Conservation (phyloP, 441 rosid species). For the Arabidopsis lyrata region DNA sequence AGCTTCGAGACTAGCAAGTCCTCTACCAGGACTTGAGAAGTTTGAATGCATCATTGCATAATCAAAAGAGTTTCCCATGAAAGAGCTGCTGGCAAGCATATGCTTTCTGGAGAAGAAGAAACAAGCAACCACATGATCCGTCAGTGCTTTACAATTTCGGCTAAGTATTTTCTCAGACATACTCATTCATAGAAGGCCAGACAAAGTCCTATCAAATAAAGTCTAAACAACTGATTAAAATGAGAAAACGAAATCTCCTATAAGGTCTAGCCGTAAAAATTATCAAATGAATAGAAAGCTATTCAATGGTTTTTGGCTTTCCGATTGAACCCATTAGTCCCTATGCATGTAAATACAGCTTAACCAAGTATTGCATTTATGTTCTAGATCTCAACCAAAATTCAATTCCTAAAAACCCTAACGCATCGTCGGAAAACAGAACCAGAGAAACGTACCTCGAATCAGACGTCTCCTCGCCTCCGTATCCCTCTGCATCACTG, state of each 20-base stretch:
- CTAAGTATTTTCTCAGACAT: constrained; percentile 26
- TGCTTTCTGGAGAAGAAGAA: constrained; percentile 62
- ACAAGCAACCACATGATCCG: constrained; percentile 47
- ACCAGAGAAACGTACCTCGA: constrained; percentile 56
- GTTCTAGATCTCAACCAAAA: constrained; percentile 9
- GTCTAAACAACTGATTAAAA: constrained; percentile 1
- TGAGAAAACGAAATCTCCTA: neutral
- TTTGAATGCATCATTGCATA: constrained; percentile 58
- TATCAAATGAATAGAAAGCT: too few species aligned
- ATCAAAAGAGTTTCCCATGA: constrained; percentile 61
- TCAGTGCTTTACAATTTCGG: constrained; percentile 43
- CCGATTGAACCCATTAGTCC: neutral
- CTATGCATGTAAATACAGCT: constrained; percentile 32
- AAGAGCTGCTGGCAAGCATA: constrained; percentile 57
- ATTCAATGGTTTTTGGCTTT: neutral
- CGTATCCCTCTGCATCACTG: constrained; percentile 72
- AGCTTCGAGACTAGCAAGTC: constrained; percentile 59
- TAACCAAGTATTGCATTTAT: constrained; percentile 4
- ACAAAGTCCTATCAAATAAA: constrained; percentile 17
- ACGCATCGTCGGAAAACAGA: constrained; percentile 23
- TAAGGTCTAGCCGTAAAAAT: neutral
- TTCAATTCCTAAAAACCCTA: constrained; percentile 36
- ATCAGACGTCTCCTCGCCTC: constrained; percentile 48
- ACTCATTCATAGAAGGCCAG: constrained; percentile 15
- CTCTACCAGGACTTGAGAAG: constrained; percentile 54